A percentile compares a stretch with the other conserved stretches of the same genome.
Conservation (phyloP, 2,329 filamentous ascomycete species). For the Dryadomyces quercus-mongolicae region DNA sequence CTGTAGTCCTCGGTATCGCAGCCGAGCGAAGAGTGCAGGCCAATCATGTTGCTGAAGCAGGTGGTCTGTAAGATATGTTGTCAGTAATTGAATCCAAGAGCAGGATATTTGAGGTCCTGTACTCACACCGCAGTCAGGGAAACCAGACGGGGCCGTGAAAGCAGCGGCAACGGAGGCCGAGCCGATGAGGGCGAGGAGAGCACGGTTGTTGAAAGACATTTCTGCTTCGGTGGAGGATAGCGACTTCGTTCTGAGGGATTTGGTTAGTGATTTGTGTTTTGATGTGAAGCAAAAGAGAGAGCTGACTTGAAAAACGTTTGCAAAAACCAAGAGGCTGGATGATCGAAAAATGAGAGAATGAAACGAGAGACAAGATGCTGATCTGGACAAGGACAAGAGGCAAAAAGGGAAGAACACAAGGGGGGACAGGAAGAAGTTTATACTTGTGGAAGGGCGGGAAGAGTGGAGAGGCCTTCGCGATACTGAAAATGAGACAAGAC, state of each 20-base stretch:
- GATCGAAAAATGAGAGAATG: background rate
- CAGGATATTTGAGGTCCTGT: background rate
- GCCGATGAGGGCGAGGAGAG: conserved; percentile 25
- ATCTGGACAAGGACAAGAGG: background rate
- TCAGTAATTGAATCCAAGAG: background rate
- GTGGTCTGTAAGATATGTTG: conserved; percentile 25
- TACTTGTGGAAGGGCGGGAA: background rate
- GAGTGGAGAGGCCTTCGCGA: background rate
- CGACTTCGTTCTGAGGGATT: conserved; percentile 12
- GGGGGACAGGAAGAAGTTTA: background rate
- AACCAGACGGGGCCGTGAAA: conserved; percentile 22
- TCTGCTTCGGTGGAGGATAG: conserved; percentile 46
- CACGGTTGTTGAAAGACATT: conserved; percentile 21
- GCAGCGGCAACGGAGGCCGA: conserved; percentile 26
- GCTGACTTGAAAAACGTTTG: background rate
- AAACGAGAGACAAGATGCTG: background rate
- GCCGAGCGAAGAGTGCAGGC: conserved; percentile 29
- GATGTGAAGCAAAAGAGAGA: background rate
- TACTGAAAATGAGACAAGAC: conserved; percentile 1
- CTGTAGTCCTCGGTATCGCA: conserved; percentile 28
- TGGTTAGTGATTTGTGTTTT: background rate
- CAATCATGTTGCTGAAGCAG: conserved; percentile 40
- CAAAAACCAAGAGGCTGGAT: background rate
- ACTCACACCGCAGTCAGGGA: conserved; percentile 43
- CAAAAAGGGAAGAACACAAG: background rate